phyloP scores from a whole-genome alignment of 345 rosid species.

The Boechera divaricarpa region DNA sequence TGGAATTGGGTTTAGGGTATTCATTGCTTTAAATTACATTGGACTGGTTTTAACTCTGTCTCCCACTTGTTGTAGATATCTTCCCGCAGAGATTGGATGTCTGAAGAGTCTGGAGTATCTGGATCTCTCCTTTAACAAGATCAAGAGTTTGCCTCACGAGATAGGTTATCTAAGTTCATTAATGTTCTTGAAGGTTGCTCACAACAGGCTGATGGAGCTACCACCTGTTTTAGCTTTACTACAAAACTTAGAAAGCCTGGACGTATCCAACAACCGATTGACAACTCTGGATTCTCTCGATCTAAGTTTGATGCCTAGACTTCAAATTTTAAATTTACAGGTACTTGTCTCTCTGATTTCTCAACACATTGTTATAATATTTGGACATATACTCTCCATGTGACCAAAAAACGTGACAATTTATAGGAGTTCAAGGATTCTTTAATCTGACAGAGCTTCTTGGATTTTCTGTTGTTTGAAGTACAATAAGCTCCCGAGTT shows the following conservation, averaged over 20 bases:
- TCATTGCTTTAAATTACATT: background rate
- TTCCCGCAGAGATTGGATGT: constrained; percentile 97
- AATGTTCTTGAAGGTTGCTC: constrained; percentile 75
- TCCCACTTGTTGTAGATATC: constrained; percentile 62
- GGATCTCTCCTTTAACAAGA: constrained; percentile 94
- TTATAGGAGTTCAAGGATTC: constrained; percentile 22
- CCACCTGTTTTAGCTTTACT: constrained; percentile 65
- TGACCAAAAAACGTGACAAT: background rate
- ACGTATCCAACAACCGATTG: constrained; percentile 84
- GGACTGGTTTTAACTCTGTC: constrained; percentile 31
- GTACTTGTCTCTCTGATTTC: constrained; percentile 47
- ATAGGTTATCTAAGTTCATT: constrained; percentile 68
- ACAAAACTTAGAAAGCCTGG: constrained; percentile 77
- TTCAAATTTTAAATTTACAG: constrained; percentile 80
- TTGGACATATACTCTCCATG: background rate
- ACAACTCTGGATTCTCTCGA: constrained; percentile 74
- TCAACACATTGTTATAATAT: background rate
- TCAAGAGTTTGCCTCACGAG: constrained; percentile 82
- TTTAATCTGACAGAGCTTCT: constrained; percentile 34
- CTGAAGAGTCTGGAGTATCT: constrained; percentile 72
- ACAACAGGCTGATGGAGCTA: constrained; percentile 80
- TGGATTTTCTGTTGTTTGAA: constrained; percentile 46
- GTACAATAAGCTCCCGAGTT: constrained; percentile 78
- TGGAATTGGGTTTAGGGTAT: constrained; percentile 3
- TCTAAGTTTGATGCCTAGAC: constrained; percentile 68